Conservation (phyloP, 2,329 filamentous ascomycete genomes). For the Colletotrichum viniferum region DNA sequence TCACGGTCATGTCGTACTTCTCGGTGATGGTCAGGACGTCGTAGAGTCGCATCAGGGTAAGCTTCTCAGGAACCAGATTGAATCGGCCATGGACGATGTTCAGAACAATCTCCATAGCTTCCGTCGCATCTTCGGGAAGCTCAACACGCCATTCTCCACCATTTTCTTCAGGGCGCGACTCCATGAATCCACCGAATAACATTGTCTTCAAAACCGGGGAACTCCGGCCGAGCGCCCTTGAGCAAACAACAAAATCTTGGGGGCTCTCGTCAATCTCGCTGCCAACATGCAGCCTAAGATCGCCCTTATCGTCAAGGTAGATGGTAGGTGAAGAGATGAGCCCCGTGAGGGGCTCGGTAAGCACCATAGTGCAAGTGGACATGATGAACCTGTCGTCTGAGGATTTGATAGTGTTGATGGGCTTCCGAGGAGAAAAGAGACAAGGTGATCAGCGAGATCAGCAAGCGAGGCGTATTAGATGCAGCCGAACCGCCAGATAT, state of each 20-base stretch:
- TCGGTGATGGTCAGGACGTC: slow-evolving; percentile 27
- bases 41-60: slow-evolving; percentile 19
- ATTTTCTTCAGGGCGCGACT: slow-evolving; percentile 20
- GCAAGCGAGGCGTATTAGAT: not conserved
- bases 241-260: slow-evolving; percentile 27
- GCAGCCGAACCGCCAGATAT: not conserved
- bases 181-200: slow-evolving; percentile 27
- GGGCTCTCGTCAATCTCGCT: slow-evolving; percentile 1
- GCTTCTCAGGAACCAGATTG: slow-evolving; percentile 23
- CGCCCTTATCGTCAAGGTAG: slow-evolving; percentile 5
- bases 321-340: slow-evolving; percentile 1
- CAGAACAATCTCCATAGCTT: slow-evolving; percentile 31
- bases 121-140: slow-evolving; percentile 34
- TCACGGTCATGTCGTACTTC: slow-evolving; percentile 28
- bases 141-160: slow-evolving; percentile 25
- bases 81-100: slow-evolving; percentile 34
- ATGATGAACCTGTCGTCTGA: not conserved
- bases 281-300: slow-evolving; percentile 5
- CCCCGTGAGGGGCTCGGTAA: slow-evolving; percentile 2
- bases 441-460: not conserved
- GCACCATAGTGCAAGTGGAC: not conserved
- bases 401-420: not conserved
- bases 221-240: slow-evolving; percentile 25
- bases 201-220: slow-evolving; percentile 28
- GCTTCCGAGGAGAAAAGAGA: not conserved